Evolutionary conservation across 2,329 filamentous ascomycete species (phyloP).

Genomic region (Chrysoporthe cubensis): DNA sequence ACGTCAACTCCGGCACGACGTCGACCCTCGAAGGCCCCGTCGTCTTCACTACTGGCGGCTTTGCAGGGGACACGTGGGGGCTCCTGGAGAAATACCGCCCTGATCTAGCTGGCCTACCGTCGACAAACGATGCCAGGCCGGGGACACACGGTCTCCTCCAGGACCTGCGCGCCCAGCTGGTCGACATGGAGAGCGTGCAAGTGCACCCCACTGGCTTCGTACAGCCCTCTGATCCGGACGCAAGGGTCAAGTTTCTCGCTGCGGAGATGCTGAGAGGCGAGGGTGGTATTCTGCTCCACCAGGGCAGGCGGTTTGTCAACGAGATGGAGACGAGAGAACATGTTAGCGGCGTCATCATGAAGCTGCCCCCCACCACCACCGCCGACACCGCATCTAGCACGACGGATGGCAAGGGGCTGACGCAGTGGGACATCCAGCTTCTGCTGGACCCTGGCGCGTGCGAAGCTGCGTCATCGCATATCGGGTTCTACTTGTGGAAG

Average conservation of each 20-base stretch:
- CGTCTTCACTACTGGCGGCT: conserved; percentile 64
- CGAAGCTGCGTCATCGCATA: conserved; percentile 55
- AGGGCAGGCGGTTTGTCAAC: conserved; percentile 61
- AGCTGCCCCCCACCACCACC: conserved; percentile 32
- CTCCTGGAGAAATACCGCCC: conserved; percentile 60
- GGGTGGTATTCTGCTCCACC: conserved; percentile 59
- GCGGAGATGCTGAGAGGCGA: conserved; percentile 67
- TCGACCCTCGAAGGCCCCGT: conserved; percentile 55
- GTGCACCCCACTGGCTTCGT: conserved; percentile 69
- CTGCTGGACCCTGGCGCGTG: conserved; percentile 63
- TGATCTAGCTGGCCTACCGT: conserved; percentile 62
- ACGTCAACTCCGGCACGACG: conserved; percentile 40
- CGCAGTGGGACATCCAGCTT: conserved; percentile 63
- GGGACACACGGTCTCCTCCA: conserved; percentile 53
- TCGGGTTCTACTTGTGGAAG: conserved; percentile 68
- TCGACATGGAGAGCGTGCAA: conserved; percentile 62
- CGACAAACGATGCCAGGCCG: conserved; percentile 63
- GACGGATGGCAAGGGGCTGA: conserved; percentile 35
- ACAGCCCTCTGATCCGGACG: conserved; percentile 50
- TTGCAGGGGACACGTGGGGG: conserved; percentile 63
- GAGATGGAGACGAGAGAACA: conserved; percentile 64
- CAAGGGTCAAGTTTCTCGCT: conserved; percentile 63
- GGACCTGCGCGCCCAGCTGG: conserved; percentile 45
- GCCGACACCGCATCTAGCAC: background rate
- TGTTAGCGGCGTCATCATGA: conserved; percentile 58